Percentiles rank a stretch among this genome's conserved stretches.
Evolutionary conservation across 306 rosid genomes (phyloP).

Genomic region (barrel medic (Medicago truncatula)): MtrunA17r5.0-ANR NC_053044.1:38247001-38247500

Average conservation of each 20-base stretch:
- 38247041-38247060: background rate
- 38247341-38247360: too few relatives aligned
- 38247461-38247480: background rate
- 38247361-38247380: too few relatives aligned
- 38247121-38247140: background rate
- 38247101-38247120: background rate
- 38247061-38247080: too few relatives aligned
- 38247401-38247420: background rate
- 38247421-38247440: background rate
- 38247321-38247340: background rate
- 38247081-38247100: too few relatives aligned
- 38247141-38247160: background rate
- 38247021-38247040: background rate
- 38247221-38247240: conserved; percentile 14
- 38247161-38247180: background rate
- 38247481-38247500: background rate
- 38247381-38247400: background rate
- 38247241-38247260: background rate
- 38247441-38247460: background rate
- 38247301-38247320: background rate
- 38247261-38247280: background rate
- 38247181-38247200: background rate
- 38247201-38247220: background rate
- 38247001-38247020: background rate
- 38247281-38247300: background rate